phyloP scores from a whole-genome alignment of 139 green algal species.

The Nannochloris sp. region DNA sequence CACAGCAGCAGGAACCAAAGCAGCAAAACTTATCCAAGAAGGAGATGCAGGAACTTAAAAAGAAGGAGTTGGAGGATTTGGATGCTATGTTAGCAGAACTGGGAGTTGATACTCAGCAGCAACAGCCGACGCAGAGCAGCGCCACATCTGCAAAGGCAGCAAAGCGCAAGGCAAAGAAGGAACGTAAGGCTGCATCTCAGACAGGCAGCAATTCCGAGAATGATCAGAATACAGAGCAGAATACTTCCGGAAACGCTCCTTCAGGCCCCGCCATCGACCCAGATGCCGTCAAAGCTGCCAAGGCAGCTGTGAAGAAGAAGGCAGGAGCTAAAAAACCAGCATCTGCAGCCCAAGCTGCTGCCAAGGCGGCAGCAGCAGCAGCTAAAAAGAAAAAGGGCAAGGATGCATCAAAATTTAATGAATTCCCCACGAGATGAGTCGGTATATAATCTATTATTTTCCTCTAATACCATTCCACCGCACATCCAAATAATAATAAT shows the following conservation, averaged over 20 bases:
- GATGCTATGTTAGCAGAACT: conserved; percentile 40
- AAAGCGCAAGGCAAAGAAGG: conserved; percentile 33
- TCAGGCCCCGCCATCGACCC: background rate
- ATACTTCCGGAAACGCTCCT: background rate
- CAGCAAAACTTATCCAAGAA: conserved; percentile 38
- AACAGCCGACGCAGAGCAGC: background rate
- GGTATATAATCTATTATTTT: background rate
- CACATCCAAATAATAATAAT: too few relatives aligned
- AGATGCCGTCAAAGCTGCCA: conserved; percentile 16
- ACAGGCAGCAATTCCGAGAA: background rate
- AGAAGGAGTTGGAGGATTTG: conserved; percentile 45
- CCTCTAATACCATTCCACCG: too few relatives aligned
- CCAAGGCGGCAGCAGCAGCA: conserved; percentile 16
- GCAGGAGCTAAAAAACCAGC: conserved; percentile 2
- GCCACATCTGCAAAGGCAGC: conserved; percentile 12
- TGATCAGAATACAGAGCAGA: background rate
- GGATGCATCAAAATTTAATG: conserved; percentile 27
- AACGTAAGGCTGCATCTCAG: background rate
- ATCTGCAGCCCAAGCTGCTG: conserved; percentile 14
- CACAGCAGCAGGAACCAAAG: conserved; percentile 6
- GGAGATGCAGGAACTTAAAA: conserved; percentile 40
- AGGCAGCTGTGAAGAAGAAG: conserved; percentile 31
- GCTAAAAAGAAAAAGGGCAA: conserved; percentile 23
- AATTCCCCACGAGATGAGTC: conserved; percentile 25
- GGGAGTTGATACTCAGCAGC: conserved; percentile 26